Evolutionary conservation across 1,139 yeast genomes (phyloP).

Genomic region (Spathaspora jeffriesii): DNA sequence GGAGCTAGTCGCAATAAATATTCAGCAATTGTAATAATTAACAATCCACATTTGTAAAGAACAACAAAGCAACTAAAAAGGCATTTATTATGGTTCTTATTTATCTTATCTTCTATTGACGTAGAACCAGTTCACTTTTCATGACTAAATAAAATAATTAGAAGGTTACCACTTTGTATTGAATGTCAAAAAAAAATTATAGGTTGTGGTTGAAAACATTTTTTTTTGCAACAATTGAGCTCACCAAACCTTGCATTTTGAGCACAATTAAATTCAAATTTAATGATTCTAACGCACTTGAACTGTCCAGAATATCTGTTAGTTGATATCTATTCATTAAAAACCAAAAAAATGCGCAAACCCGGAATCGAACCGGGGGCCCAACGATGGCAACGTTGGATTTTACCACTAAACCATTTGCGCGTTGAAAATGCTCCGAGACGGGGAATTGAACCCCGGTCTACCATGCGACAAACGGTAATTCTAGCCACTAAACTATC

Average conservation of each 20-base stretch:
- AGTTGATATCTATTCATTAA: background rate
- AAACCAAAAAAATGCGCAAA: constrained; percentile 13
- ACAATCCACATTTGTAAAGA: no score
- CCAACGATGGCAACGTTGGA: constrained; percentile 20
- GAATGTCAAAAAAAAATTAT: no score
- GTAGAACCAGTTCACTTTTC: no score
- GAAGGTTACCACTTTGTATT: no score
- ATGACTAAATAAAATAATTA: no score
- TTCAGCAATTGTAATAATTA: no score
- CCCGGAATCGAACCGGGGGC: constrained; percentile 20
- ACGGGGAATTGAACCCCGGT: constrained; percentile 73
- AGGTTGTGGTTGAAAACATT: background rate
- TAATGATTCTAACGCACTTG: background rate
- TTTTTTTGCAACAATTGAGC: background rate
- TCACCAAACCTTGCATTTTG: background rate
- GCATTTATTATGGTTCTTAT: no score
- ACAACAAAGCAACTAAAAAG: no score
- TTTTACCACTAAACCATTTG: constrained; percentile 18
- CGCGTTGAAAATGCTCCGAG: constrained; percentile 43
- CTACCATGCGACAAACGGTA: constrained; percentile 26
- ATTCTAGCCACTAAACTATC: constrained; percentile 16
- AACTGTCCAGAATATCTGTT: background rate
- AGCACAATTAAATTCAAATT: background rate
- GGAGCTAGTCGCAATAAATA: no score
- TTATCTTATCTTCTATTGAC: no score